These are phyloP conservation scores for Leccinum aurantiacum DNA, from an alignment of 768 basidiomycete genomes.

Conservation along the genomic window DNA sequence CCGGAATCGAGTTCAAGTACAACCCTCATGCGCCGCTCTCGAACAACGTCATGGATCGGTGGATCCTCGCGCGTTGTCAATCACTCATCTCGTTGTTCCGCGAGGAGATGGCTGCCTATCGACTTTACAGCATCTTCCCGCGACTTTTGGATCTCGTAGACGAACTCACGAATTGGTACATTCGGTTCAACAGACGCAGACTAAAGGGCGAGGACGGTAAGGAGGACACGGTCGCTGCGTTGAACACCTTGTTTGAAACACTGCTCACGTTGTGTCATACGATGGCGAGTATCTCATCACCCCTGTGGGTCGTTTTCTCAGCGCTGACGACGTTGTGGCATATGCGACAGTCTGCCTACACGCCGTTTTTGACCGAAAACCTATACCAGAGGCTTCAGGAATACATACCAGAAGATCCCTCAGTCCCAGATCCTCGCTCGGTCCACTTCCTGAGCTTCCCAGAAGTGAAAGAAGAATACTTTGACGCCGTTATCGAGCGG, in stretches of 20 bases:
- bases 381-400: conserved; percentile 86
- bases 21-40: conserved; percentile 80
- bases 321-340: conserved; percentile 1
- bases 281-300: conserved; percentile 60
- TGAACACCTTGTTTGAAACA: conserved; percentile 96
- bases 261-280: conserved; percentile 92
- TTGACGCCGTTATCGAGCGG: conserved; percentile 89
- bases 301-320: neutral
- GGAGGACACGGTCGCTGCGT: conserved; percentile 84
- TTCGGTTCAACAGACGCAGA: conserved; percentile 95
- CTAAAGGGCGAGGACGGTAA: conserved; percentile 93
- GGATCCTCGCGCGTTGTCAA: conserved; percentile 98
- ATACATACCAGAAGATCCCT: conserved; percentile 82
- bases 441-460: conserved; percentile 97
- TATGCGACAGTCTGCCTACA: conserved; percentile 81
- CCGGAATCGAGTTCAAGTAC: conserved; percentile 77
- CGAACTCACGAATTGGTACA: conserved; percentile 99
- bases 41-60: conserved; percentile 95
- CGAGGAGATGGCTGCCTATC: conserved; percentile 95
- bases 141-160: conserved; percentile 88
- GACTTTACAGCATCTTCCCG: conserved; percentile 95
- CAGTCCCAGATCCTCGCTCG: conserved; percentile 79
- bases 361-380: conserved; percentile 96
- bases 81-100: conserved; percentile 90
- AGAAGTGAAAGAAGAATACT: conserved; percentile 90